phyloP scores from a whole-genome alignment of 805 yeast species.

The Schizosaccharomyces osmophilus region DNA sequence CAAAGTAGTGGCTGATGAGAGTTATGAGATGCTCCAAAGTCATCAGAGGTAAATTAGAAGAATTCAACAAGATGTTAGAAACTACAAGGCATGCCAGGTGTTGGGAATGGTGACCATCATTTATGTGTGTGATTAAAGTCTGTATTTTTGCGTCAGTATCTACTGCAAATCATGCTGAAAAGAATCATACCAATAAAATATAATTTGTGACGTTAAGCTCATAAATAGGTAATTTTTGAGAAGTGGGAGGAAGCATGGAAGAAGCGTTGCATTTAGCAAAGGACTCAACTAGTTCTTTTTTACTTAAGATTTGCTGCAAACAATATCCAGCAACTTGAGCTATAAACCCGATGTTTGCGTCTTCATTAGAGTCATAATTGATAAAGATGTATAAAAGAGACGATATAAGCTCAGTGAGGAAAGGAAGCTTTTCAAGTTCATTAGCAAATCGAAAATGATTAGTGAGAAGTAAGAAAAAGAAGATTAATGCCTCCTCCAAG shows the following conservation, averaged over 20 bases:
- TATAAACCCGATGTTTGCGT: background rate
- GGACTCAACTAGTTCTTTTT: background rate
- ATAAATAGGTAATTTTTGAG: background rate
- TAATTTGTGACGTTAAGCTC: background rate
- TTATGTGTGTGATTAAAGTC: no score
- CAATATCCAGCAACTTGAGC: background rate
- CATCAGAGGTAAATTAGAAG: no score
- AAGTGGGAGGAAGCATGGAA: background rate
- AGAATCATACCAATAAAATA: background rate
- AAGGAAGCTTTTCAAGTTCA: background rate
- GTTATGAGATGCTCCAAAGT: no score
- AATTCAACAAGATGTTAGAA: no score
- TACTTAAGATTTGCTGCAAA: background rate
- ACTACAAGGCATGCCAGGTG: no score
- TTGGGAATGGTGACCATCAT: no score
- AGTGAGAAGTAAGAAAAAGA: background rate
- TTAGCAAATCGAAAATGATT: background rate
- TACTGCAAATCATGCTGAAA: background rate
- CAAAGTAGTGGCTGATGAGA: no score
- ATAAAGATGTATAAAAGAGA: background rate
- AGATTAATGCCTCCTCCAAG: background rate
- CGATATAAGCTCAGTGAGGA: background rate
- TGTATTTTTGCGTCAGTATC: background rate
- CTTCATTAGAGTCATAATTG: background rate
- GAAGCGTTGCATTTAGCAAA: background rate